Base-by-base conservation (phyloP, 2,329 filamentous ascomycete species). In the Scortechinia acanthostroma region DNA sequence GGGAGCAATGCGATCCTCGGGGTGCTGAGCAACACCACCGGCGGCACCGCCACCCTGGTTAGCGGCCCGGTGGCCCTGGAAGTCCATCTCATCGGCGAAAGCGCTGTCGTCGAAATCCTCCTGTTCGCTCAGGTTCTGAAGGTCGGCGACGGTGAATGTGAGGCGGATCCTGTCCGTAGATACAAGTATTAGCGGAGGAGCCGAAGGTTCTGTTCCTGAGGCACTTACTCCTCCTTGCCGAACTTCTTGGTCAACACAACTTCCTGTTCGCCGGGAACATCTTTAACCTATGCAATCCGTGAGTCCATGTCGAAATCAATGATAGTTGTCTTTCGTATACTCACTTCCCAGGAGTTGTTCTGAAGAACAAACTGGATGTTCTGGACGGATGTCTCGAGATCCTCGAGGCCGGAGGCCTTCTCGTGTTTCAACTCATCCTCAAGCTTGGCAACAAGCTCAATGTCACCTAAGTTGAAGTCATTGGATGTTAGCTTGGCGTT, bases 391-490 rank as follows among this genome's bases (percentile, higher is more conserved):
- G 25, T 30, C 25, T 30, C 25, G 10, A 30, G 96, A 63, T 93
- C 88, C 69, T 89, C 84, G 64, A 96, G 78, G 62, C 83, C 87
- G 51, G 81, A 75, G 33, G 89, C 83, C 57, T 81, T 79, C 76
- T 97, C 93, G 59, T 95, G 82, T 63, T 81, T 70, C 53, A 94
- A 74, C 71, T 95, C 91, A 59, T 80, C 83, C 52, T 88, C 80
- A 43, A 98, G 79, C 77, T 97, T 97, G 48, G 82, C 80, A 33
- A 83, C 77, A 45, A 98, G 82, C 68, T 96, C 89, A 52, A 84
- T 74, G 58, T 94, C 88, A 77, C 78, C 61, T 78, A 74, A 43
- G n/a, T n/a, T n/a, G n/a, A n/a, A n/a, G n/a, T n/a, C n/a, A n/a
- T n/a, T n/a, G n/a, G n/a, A n/a, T n/a, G n/a, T n/a, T n/a, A n/a